Percentiles rank a stretch among this genome's conserved stretches.
Conservation (phyloP, 2,329 filamentous ascomycete species). For the Karstenula rhodostoma region DNA sequence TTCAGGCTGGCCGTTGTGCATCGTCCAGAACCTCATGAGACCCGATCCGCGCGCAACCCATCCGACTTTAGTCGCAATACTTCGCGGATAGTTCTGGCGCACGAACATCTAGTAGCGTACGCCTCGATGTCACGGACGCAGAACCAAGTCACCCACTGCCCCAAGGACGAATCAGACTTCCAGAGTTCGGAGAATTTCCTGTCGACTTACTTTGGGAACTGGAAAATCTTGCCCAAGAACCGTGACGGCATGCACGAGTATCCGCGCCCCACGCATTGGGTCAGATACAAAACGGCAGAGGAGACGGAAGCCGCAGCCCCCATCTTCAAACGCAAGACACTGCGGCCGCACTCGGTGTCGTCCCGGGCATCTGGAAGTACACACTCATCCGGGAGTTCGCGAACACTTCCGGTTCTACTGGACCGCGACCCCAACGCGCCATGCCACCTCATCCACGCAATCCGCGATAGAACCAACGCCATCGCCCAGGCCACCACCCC, state of each 20-base stretch:
- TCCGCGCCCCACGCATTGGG: conserved; percentile 24
- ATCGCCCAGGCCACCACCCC: background rate
- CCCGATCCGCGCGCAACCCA: conserved; percentile 16
- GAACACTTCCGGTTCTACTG: background rate
- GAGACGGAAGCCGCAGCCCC: conserved; percentile 17
- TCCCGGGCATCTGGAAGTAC: too few relatives aligned
- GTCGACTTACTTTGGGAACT: conserved; percentile 27
- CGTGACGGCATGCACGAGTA: conserved; percentile 8
- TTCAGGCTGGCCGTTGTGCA: conserved; percentile 14
- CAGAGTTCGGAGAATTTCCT: conserved; percentile 13
- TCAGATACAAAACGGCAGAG: conserved; percentile 23
- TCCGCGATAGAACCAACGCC: background rate
- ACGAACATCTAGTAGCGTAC: conserved; percentile 21
- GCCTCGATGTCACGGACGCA: conserved; percentile 24
- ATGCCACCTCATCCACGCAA: background rate
- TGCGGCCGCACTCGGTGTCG: conserved; percentile 1
- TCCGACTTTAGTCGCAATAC: conserved; percentile 30
- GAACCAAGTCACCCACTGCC: conserved; percentile 21
- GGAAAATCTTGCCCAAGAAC: conserved; percentile 23
- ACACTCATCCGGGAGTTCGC: background rate
- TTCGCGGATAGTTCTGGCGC: conserved; percentile 23
- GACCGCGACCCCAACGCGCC: background rate
- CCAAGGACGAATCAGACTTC: conserved; percentile 1
- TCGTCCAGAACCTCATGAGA: background rate
- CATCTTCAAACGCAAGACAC: conserved; percentile 8